Conservation (phyloP, 441 rosid genomes). For the Melastoma candidum region DNA sequence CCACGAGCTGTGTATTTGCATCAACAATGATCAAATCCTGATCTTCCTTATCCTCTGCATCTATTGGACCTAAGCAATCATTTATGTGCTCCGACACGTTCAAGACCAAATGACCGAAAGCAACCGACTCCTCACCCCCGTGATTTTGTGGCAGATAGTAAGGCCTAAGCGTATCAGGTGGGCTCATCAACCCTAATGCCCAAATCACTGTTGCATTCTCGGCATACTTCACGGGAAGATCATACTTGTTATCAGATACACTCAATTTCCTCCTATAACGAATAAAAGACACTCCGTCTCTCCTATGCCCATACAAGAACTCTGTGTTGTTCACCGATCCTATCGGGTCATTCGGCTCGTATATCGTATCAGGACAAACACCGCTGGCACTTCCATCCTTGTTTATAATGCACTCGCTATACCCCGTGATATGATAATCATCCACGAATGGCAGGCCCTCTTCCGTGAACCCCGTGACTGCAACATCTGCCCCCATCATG, state of each 20-base stretch:
- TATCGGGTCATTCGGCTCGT: constrained; percentile 34
- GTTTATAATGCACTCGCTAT: constrained; percentile 55
- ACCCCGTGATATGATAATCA: constrained; percentile 63
- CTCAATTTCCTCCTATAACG: constrained; percentile 64
- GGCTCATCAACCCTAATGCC: constrained; percentile 91
- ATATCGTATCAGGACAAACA: constrained; percentile 82
- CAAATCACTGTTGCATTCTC: constrained; percentile 59
- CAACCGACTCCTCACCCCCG: constrained; percentile 37
- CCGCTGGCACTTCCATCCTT: constrained; percentile 61
- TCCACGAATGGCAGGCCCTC: constrained; percentile 69
- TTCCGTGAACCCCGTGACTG: constrained; percentile 59
- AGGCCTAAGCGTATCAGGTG: constrained; percentile 68
- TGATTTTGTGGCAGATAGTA: constrained; percentile 86
- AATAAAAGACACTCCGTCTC: constrained; percentile 86
- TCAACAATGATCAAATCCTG: constrained; percentile 74
- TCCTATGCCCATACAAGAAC: constrained; percentile 82
- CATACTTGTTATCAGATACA: constrained; percentile 54
- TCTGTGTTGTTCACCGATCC: constrained; percentile 54
- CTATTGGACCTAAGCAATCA: constrained; percentile 84
- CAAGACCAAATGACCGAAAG: constrained; percentile 53
- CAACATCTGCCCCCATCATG: constrained; percentile 78
- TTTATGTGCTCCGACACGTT: constrained; percentile 45
- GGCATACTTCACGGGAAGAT: constrained; percentile 51
- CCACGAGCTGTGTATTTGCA: constrained; percentile 65
- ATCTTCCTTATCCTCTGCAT: constrained; percentile 78